Conservation (phyloP, 1,284 basidiomycete species). For the Porogramme epimiltina region DNA sequence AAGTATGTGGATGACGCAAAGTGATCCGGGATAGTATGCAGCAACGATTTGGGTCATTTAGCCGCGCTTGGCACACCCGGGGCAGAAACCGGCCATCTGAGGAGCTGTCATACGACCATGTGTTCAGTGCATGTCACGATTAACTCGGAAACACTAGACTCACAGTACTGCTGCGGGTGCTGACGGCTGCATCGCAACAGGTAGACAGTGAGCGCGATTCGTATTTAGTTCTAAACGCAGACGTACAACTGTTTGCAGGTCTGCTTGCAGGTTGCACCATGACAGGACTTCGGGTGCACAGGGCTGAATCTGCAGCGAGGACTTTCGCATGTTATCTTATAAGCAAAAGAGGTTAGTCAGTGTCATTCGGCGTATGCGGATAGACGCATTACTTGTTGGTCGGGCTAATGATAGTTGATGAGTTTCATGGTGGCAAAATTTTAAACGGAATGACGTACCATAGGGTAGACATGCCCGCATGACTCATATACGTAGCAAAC, state of each 20-base stretch:
- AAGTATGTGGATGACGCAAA: too few relatives aligned
- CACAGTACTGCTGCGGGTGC: constrained; percentile 32
- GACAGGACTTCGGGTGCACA: constrained; percentile 24
- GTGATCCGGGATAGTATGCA: too few relatives aligned
- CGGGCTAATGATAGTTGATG: constrained; percentile 8
- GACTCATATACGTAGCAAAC: constrained; percentile 27
- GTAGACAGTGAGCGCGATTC: constrained; percentile 1
- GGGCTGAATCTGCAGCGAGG: constrained; percentile 30
- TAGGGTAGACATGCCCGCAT: constrained; percentile 26
- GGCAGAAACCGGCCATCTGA: constrained; percentile 19
- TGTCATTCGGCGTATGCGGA: not conserved
- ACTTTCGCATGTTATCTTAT: constrained; percentile 28
- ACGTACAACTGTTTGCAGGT: constrained; percentile 33
- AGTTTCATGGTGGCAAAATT: not conserved
- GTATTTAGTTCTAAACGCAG: not conserved
- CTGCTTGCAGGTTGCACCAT: constrained; percentile 27
- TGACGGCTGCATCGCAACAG: constrained; percentile 21
- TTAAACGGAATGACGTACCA: constrained; percentile 12
- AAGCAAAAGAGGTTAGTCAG: not conserved
- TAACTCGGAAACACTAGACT: constrained; percentile 7
- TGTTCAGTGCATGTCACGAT: not conserved
- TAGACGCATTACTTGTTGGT: constrained; percentile 11
- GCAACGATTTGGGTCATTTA: constrained; percentile 1
- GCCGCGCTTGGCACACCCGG: constrained; percentile 9
- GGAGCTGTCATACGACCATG: constrained; percentile 11